Base-by-base conservation (phyloP, 495 filamentous ascomycete genomes). In the Stereocaulon alpinum region DNA sequence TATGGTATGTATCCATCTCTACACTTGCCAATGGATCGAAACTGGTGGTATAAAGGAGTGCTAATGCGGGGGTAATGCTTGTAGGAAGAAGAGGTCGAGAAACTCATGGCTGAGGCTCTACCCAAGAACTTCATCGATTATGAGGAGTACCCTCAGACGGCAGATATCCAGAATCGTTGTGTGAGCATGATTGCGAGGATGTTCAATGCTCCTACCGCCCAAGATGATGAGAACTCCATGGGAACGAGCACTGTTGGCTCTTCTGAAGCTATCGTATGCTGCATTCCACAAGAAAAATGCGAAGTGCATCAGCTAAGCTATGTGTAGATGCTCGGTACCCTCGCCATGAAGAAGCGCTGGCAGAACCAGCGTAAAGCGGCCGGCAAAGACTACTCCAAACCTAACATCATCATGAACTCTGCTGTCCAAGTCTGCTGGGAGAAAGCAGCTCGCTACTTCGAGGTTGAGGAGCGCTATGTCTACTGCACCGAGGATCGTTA, bases 371-470 rank as follows among this genome's bases (percentile, higher is more conserved):
- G 89, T 64, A 78, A 83, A 63, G 88, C 82, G 34, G 86, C 77
- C 37, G 89, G 88, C 56, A 89, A 91, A 74, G 79, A 89, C 61
- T 76, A 61, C 61, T 83, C 87, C 59, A 76, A 75, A 14, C 91
- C 91, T 48, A 96, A 96, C 73, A 86, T 96, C 60, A 72, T 96
- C 77, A 94, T 96, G 89, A 89, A 84, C 63, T 86, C 87, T 24
- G 89, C 91, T 32, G 91, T 95, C 1, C 91, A 96, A 74, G 91
- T 95, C 27, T 94, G 89, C 79, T 95, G 90, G 90, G 90, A 95
- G 75, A 95, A 95, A 73, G 91, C 91, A 0, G 86, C 89, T n/a
- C 80, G 91, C 30, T 96, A 96, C 75, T 94, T 96, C 64, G 91
- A 96, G 61, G 78, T 94, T 47, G 90, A 95, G 68, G 90, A 95